A percentile compares a stretch with the other conserved stretches of the same genome.
phyloP scores from a whole-genome alignment of 768 basidiomycete genomes.

The Rhodotorula diobovata region DNA sequence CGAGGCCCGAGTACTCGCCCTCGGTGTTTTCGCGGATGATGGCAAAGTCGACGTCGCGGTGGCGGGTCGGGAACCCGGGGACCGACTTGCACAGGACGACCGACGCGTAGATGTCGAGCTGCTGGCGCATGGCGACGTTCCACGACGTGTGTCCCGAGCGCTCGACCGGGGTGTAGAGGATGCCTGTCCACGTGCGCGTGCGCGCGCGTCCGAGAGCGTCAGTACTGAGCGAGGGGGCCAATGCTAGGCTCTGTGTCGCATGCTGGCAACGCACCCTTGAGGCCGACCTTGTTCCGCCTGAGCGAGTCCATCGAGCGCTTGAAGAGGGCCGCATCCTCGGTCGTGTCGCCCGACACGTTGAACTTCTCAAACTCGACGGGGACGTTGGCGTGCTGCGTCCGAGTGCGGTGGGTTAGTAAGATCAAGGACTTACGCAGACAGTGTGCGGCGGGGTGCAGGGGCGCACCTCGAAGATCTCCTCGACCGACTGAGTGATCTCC shows the following conservation, averaged over 20 bases:
- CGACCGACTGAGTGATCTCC: slow-evolving; percentile 96
- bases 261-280: slow-evolving; percentile 79
- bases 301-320: slow-evolving; percentile 96
- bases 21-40: slow-evolving; percentile 99
- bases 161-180: slow-evolving; percentile 96
- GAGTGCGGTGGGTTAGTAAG: background rate
- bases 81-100: slow-evolving; percentile 97
- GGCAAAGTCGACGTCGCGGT: slow-evolving; percentile 94
- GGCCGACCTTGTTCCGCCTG: slow-evolving; percentile 93
- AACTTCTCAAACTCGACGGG: slow-evolving; percentile 86
- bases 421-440: fast-evolving
- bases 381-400: slow-evolving; percentile 67
- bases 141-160: slow-evolving; percentile 95
- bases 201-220: too few species aligned
- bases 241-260: background rate
- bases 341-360: slow-evolving; percentile 93
- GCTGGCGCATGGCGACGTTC: slow-evolving; percentile 99
- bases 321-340: slow-evolving; percentile 88
- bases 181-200: slow-evolving; percentile 60
- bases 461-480: slow-evolving; percentile 81
- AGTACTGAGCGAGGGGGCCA: too few species aligned
- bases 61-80: slow-evolving; percentile 90
- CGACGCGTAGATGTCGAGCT: slow-evolving; percentile 98
- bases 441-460: background rate
- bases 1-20: slow-evolving; percentile 97